Conservation (phyloP, 2,329 filamentous ascomycete species). For the Plenodomus lindquistii region DNA sequence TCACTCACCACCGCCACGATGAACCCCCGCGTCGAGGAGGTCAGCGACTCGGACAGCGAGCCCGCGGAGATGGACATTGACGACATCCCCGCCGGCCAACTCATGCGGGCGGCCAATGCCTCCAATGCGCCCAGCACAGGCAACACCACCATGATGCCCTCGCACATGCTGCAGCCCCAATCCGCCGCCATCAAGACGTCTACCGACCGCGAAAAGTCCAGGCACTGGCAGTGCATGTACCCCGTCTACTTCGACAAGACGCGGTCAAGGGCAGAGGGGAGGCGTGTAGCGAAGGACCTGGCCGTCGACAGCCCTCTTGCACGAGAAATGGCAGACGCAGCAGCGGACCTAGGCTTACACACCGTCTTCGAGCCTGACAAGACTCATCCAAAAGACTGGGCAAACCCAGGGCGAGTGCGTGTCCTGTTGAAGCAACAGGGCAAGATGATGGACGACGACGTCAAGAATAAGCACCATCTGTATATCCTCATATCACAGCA, state of each 20-base stretch:
- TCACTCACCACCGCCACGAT: constrained; percentile 18
- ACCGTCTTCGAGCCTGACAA: constrained; percentile 89
- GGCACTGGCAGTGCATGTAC: constrained; percentile 86
- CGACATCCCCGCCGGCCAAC: constrained; percentile 75
- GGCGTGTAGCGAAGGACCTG: constrained; percentile 72
- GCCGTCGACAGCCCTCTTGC: constrained; percentile 87
- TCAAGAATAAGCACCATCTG: constrained; percentile 84
- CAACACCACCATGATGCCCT: constrained; percentile 25
- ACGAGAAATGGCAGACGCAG: constrained; percentile 83
- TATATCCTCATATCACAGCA: constrained; percentile 79
- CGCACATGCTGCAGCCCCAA: constrained; percentile 41
- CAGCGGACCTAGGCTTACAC: constrained; percentile 64
- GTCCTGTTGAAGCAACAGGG: constrained; percentile 71
- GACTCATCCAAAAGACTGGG: constrained; percentile 95
- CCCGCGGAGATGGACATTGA: constrained; percentile 74
- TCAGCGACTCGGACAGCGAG: constrained; percentile 76
- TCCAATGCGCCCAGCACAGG: constrained; percentile 36
- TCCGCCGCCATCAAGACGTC: constrained; percentile 47
- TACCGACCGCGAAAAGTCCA: constrained; percentile 60
- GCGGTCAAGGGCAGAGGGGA: constrained; percentile 75
- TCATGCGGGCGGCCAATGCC: constrained; percentile 41
- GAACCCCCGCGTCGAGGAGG: constrained; percentile 86
- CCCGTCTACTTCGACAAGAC: constrained; percentile 90
- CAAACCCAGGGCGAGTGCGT: constrained; percentile 88
- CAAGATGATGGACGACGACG: constrained; percentile 52